Evolutionary conservation across 2,329 filamentous ascomycete species (phyloP).

Genomic region (Coniosporium tulheliwenetii): DNA sequence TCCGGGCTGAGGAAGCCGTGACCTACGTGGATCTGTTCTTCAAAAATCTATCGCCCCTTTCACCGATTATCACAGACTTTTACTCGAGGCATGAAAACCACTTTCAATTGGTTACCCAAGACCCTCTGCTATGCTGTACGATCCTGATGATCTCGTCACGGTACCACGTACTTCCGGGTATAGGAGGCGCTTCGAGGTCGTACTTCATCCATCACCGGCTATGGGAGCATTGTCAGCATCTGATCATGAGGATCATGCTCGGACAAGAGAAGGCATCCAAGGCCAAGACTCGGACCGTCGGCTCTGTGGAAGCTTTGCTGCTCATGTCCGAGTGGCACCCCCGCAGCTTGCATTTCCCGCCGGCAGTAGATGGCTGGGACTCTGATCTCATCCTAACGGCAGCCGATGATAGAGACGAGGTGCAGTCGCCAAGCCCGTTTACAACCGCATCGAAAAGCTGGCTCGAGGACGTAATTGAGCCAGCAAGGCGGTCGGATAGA

Average conservation of each 20-base stretch:
- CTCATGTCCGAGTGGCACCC: conserved; percentile 43
- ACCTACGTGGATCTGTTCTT: conserved; percentile 38
- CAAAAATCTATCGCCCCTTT: conserved; percentile 33
- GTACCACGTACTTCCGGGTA: conserved; percentile 28
- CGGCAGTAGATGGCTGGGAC: conserved; percentile 34
- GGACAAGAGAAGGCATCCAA: conserved; percentile 37
- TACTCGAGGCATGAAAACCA: conserved; percentile 34
- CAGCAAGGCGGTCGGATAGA: conserved; percentile 35
- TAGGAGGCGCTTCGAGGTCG: conserved; percentile 29
- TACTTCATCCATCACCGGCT: conserved; percentile 38
- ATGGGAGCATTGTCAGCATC: conserved; percentile 38
- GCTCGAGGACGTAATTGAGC: conserved; percentile 38
- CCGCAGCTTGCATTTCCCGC: conserved; percentile 28
- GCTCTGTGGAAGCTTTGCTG: conserved; percentile 37
- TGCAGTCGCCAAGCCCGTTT: no score
- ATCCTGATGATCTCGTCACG: conserved; percentile 40
- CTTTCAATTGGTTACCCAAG: conserved; percentile 30
- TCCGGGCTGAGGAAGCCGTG: conserved; percentile 37
- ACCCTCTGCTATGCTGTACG: conserved; percentile 36
- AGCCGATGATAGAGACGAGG: conserved; percentile 16
- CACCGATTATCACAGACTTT: conserved; percentile 34
- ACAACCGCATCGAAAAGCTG: conserved; percentile 20
- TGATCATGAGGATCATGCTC: conserved; percentile 37
- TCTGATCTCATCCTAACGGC: conserved; percentile 31
- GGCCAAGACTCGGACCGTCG: conserved; percentile 30